Base-by-base conservation (phyloP, 306 rosid genomes). In the Pyrus betulifolia region DNA sequence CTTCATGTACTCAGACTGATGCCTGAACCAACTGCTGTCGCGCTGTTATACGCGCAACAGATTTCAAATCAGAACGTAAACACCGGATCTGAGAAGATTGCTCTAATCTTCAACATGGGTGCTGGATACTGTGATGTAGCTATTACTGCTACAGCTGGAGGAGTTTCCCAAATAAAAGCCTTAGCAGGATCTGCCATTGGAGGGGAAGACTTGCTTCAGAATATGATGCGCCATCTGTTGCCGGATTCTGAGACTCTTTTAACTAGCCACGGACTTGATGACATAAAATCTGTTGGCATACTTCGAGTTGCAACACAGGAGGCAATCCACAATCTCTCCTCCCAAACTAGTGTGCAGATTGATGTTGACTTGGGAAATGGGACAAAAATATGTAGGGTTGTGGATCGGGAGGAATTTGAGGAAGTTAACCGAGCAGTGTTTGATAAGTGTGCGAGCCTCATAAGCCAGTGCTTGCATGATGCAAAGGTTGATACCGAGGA, bases 21-120 rank as follows among this genome's bases (percentile, higher is more conserved):
- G 95, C 95, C 95, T 64, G 97, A 94, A 79, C 98, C 97, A 45
- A 94, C 97, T 54, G 98, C 98, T 5, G 89, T 94, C 81, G 98
- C 97, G 19, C 78, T 94, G 86, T 71, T 94, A 59, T 90, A 92
- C 66, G 90, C 90, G 18, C 96, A 90, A 80, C 92, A 86, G 76
- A 72, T 74, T 71, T 81, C 70, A 69, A 85, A 81, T 59, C 91
- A 90, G 5, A 82, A 65, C 54, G 66, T 70, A 87, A 90, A 87
- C 52, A 88, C 91, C 44, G 91, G 87, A 72, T 74, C 83, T 22
- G 97, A 93, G 85, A 94, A 84, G 80, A 87, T 86, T 80, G 97
- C 90, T 69, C 83, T 94, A 45, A 89, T 94, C 77, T 87, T 94
- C 88, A 94, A 86, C 68, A 91, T 94, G 93, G 97, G 97, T 55